Evolutionary conservation across 2,329 filamentous ascomycete genomes (phyloP), one percentile per base, ranked within the genome.

Genomic region (Penicillium frequentans): DNA sequence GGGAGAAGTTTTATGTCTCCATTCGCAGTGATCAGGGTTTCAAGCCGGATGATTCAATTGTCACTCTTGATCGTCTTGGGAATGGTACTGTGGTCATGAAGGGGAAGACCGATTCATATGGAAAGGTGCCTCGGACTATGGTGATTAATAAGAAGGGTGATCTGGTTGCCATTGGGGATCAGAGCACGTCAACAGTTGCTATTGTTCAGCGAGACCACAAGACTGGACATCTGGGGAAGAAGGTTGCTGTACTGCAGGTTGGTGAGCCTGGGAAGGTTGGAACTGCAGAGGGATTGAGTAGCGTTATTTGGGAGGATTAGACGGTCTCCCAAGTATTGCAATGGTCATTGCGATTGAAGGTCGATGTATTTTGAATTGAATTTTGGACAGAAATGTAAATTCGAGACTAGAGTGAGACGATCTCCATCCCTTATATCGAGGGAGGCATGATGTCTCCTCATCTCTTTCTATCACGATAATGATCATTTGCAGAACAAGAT

Each of bases 121-220:
- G 90, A 2, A 71, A 75, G 8, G 82, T 81, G 54, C 90, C 90
- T 0, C 81, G 90, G 23, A 87, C 89, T 42, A 89, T 90, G 70
- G 82, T 81, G 50, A 74, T 90, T 55, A 91, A 88, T 71, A 80
- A 79, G 59, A 82, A 81, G 11, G 89, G 89, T 1, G 80, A 81
- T 54, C 73, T 88, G 57, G 75, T 91, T 3, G 89, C 86, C 1
- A 84, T 91, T 27, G 88, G 82, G 0, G 79, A 89, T 61, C 87
- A 91, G 73, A 73, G 74, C 16, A 84, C 84, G 50, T 77, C 80
- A 31, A 83, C 81, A 29, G 84, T 90, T 1, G 84, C 82, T 7
- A 73, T 93, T 49, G 82, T 89, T 48, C 70, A 76, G 64, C 79
- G 90, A 6, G 81, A 91, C 72, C 75, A 80, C 1, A 60, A 70